Conservation (phyloP, 768 basidiomycete genomes). For the Pisolithus sp. region DNA sequence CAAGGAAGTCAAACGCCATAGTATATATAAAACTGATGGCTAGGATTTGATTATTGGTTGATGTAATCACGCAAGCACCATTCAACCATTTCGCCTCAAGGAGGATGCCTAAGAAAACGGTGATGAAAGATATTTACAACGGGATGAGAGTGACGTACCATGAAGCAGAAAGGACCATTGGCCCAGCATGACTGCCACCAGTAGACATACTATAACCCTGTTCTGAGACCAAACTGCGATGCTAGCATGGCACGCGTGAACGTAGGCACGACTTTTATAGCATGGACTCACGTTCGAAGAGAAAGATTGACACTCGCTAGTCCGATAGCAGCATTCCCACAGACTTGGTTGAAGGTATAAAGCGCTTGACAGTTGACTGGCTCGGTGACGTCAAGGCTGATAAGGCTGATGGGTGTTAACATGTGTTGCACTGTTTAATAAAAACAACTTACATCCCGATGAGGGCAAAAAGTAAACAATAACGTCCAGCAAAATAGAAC, state of each 20-base stretch:
- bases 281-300: conserved; percentile 50
- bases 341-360: conserved; percentile 62
- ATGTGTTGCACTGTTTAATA: not conserved
- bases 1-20: conserved; percentile 65
- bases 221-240: conserved; percentile 67
- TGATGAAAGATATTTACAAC: not conserved
- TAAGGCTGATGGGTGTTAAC: conserved; percentile 33
- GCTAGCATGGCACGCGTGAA: conserved; percentile 26
- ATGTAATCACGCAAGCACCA: conserved; percentile 49
- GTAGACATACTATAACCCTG: conserved; percentile 44
- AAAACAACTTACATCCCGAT: conserved; percentile 57
- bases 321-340: conserved; percentile 62
- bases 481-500: conserved; percentile 68
- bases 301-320: conserved; percentile 68
- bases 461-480: conserved; percentile 56
- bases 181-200: conserved; percentile 52
- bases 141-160: conserved; percentile 32
- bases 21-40: conserved; percentile 67
- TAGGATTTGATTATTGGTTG: conserved; percentile 53
- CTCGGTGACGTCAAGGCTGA: conserved; percentile 54
- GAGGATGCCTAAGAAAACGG: conserved; percentile 39
- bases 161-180: conserved; percentile 71
- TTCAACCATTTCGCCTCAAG: conserved; percentile 53
- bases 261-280: not conserved
- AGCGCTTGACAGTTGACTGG: conserved; percentile 60